Conservation (phyloP, 345 rosid species). For the Nasturtium officinale region DNA sequence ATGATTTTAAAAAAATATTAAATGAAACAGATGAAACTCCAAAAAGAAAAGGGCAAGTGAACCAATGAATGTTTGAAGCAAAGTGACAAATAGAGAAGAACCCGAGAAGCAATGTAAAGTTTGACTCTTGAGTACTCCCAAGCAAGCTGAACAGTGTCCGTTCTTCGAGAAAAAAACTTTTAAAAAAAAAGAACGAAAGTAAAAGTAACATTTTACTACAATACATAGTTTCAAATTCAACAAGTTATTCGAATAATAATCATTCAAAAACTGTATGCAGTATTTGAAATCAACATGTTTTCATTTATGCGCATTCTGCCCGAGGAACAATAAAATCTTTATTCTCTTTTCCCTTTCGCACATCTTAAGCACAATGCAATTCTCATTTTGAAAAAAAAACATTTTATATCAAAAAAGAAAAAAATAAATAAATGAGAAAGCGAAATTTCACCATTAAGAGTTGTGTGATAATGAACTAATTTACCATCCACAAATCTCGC, state of each 20-base stretch:
- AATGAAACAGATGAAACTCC: slow-evolving; percentile 21
- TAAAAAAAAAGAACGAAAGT: background rate
- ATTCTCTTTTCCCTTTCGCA: slow-evolving; percentile 27
- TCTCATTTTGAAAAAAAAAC: background rate
- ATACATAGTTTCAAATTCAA: background rate
- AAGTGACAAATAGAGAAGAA: slow-evolving; percentile 39
- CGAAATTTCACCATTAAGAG: background rate
- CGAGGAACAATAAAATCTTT: slow-evolving; percentile 4
- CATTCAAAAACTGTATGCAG: background rate
- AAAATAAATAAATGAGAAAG: slow-evolving; percentile 17
- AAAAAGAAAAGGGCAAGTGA: slow-evolving; percentile 23
- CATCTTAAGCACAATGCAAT: slow-evolving; percentile 29
- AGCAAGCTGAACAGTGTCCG: slow-evolving; percentile 25
- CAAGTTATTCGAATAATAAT: slow-evolving; percentile 17
- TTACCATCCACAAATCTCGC: slow-evolving; percentile 40
- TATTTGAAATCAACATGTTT: background rate
- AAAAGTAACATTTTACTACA: background rate
- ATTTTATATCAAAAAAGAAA: background rate
- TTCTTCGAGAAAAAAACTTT: slow-evolving; percentile 23
- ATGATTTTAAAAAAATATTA: background rate
- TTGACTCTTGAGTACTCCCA: slow-evolving; percentile 38
- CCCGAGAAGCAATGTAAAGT: slow-evolving; percentile 31
- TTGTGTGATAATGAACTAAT: slow-evolving; percentile 23
- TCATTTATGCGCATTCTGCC: slow-evolving; percentile 20
- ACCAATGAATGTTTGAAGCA: slow-evolving; percentile 44